Evolutionary conservation across 2,329 filamentous ascomycete genomes (phyloP).

Genomic region (Sporothrix dimorphospora): DNA sequence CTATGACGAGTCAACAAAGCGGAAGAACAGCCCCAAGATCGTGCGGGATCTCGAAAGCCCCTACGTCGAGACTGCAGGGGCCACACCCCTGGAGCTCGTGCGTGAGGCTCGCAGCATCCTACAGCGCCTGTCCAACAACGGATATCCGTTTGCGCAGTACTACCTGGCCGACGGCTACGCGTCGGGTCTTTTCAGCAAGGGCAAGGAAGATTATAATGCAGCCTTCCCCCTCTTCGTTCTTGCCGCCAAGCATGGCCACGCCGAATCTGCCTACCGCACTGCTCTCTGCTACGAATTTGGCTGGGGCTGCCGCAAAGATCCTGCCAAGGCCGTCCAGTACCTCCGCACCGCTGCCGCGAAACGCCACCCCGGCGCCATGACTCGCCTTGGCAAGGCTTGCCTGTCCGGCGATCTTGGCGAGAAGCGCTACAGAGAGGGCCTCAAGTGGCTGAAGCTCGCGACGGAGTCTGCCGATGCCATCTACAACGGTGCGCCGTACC

Average conservation of each 20-base stretch:
- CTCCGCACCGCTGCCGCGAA: constrained; percentile 89
- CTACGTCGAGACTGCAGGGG: constrained; percentile 50
- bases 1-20: constrained; percentile 50
- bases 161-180: constrained; percentile 94
- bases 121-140: constrained; percentile 80
- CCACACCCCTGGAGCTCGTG: constrained; percentile 69
- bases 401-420: constrained; percentile 85
- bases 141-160: constrained; percentile 97
- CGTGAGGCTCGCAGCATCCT: constrained; percentile 88
- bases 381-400: constrained; percentile 87
- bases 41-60: constrained; percentile 53
- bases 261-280: constrained; percentile 91
- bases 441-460: constrained; percentile 96
- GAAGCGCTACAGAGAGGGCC: constrained; percentile 83
- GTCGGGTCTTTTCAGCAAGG: constrained; percentile 93
- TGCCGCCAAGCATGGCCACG: constrained; percentile 95
- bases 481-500: constrained; percentile 91
- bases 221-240: constrained; percentile 92
- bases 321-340: constrained; percentile 90
- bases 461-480: constrained; percentile 86
- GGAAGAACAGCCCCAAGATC: constrained; percentile 52
- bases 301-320: constrained; percentile 91
- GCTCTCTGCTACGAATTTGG: constrained; percentile 97
- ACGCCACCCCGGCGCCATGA: constrained; percentile 93
- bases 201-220: constrained; percentile 86